These are phyloP conservation scores for Cyclostephanos invisitatus DNA, from an alignment of 108 stramenopile species.

Conservation along the genomic window DNA sequence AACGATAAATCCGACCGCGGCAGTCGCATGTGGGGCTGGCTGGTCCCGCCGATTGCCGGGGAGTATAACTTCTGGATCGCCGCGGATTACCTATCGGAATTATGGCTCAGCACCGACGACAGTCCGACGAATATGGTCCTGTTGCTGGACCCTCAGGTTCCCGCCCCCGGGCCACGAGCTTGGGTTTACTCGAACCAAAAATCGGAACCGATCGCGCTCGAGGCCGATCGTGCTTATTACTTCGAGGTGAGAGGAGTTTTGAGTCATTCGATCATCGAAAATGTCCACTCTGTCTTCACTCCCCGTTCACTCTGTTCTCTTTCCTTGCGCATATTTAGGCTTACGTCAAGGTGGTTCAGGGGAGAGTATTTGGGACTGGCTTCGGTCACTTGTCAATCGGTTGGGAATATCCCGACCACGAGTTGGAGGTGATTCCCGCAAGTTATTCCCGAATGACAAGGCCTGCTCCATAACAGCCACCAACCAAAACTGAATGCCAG, in stretches of 20 bases:
- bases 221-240: neutral
- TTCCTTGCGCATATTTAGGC: neutral
- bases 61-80: neutral
- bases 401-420: neutral
- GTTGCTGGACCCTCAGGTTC: neutral
- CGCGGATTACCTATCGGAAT: neutral
- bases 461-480: neutral
- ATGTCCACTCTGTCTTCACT: neutral
- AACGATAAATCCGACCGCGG: neutral
- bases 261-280: neutral
- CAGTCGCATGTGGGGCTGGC: neutral
- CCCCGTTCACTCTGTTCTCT: neutral
- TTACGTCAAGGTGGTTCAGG: neutral
- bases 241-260: neutral
- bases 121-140: neutral
- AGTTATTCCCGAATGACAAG: neutral
- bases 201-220: neutral
- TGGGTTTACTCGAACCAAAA: neutral
- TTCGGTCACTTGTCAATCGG: no score
- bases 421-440: neutral
- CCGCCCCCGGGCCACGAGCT: neutral
- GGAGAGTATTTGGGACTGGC: neutral
- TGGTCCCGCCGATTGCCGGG: slow-evolving; percentile 1
- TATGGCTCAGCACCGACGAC: neutral
- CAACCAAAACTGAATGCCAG: no score